A percentile compares a stretch with the other conserved stretches of the same genome.
Conservation (phyloP, 2,329 filamentous ascomycete genomes). For the Pseudogymnoascus sp. region DNA sequence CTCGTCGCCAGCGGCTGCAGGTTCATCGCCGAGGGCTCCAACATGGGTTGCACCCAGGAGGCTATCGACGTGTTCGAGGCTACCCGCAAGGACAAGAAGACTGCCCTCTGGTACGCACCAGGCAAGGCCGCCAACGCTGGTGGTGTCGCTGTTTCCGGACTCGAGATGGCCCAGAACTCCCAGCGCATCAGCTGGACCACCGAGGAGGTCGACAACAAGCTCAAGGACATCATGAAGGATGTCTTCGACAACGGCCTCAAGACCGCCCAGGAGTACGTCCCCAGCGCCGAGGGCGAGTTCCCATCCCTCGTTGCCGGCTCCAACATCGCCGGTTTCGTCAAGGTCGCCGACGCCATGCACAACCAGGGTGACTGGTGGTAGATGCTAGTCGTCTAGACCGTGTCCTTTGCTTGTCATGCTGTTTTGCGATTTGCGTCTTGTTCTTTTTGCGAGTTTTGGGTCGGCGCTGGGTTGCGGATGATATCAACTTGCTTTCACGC, state of each 20-base stretch:
- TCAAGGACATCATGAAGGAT: slow-evolving; percentile 90
- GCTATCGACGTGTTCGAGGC: slow-evolving; percentile 91
- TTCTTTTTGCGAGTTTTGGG: background rate
- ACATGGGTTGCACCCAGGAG: slow-evolving; percentile 97
- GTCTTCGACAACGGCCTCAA: slow-evolving; percentile 84
- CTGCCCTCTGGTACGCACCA: slow-evolving; percentile 87
- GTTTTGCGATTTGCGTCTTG: background rate
- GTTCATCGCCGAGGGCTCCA: slow-evolving; percentile 92
- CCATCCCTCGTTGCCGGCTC: slow-evolving; percentile 85
- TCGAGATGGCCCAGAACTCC: slow-evolving; percentile 99
- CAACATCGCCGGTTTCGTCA: slow-evolving; percentile 97
- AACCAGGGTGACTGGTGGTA: slow-evolving; percentile 93
- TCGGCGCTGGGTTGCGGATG: slow-evolving; percentile 1
- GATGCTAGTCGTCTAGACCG: slow-evolving; percentile 10
- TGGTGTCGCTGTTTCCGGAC: slow-evolving; percentile 91
- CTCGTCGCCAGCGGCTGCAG: slow-evolving; percentile 68
- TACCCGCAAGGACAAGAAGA: slow-evolving; percentile 61
- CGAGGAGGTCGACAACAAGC: slow-evolving; percentile 84
- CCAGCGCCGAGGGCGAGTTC: slow-evolving; percentile 69
- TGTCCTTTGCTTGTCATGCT: background rate
- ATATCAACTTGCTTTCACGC: slow-evolving; percentile 8
- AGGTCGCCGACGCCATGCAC: slow-evolving; percentile 89
- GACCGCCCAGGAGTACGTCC: slow-evolving; percentile 84
- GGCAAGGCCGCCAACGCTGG: slow-evolving; percentile 97
- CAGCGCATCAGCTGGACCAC: slow-evolving; percentile 74